Evolutionary conservation across 2,329 filamentous ascomycete species (phyloP).

Genomic region (Huntiella savannae): DNA sequence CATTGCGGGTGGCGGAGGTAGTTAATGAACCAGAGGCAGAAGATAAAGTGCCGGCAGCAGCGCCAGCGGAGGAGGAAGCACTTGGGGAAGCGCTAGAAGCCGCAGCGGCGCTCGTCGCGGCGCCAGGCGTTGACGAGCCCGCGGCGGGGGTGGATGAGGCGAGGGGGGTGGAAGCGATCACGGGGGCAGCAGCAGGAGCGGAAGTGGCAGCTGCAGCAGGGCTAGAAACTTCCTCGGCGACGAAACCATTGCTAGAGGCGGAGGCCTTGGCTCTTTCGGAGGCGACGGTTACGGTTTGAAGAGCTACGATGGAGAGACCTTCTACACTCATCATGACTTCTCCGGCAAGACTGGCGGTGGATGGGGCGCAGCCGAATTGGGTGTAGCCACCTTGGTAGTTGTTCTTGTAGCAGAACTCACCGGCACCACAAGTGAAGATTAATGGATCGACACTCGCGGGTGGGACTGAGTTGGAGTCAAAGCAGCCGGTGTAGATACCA

Average conservation of each 20-base stretch:
- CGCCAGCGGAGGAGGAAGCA: background rate
- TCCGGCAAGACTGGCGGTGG: slow-evolving; percentile 27
- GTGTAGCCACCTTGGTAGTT: slow-evolving; percentile 33
- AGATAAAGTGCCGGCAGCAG: background rate
- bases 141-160: slow-evolving; percentile 1
- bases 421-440: slow-evolving; percentile 33
- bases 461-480: slow-evolving; percentile 30
- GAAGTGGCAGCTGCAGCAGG: background rate
- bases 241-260: background rate
- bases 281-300: slow-evolving; percentile 20
- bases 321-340: slow-evolving; percentile 28
- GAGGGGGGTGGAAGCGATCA: background rate
- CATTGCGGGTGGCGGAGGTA: background rate
- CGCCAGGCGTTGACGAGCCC: slow-evolving; percentile 1
- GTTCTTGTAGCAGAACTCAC: slow-evolving; percentile 35
- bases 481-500: slow-evolving; percentile 38
- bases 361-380: slow-evolving; percentile 37
- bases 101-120: background rate
- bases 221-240: slow-evolving; percentile 14
- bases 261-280: slow-evolving; percentile 12
- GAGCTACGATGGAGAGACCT: slow-evolving; percentile 20
- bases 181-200: background rate
- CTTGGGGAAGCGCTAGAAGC: background rate
- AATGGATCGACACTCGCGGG: slow-evolving; percentile 36
- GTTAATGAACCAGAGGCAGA: background rate